Evolutionary conservation across 2,329 filamentous ascomycete genomes (phyloP), one percentile per base, ranked within the genome.

Genomic region (Thielaviopsis populi): DNA sequence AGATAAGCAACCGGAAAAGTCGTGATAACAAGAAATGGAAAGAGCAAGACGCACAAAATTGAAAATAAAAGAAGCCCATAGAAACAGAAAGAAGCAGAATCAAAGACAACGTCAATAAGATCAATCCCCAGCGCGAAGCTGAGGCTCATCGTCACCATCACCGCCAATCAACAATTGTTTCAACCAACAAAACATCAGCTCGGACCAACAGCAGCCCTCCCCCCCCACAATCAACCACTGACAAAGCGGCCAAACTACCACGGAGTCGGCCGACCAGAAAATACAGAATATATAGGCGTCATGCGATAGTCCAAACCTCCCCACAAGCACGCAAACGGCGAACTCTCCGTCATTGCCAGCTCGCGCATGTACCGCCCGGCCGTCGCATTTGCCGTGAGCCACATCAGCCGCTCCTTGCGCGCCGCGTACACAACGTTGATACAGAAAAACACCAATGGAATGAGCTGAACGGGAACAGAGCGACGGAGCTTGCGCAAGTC

Each of bases 341-440:
- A 33, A n/a, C n/a, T 37, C 53, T 56, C 53, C 27, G 17, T 30
- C 53, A 56, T 56, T 13, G 53, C 24, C 2, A 56, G 24, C 10
- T 56, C 53, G 24, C 53, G 53, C 53, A 56, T 56, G 27, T 56
- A 56, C 53, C 53, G 53, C 10, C 53, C 53, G 24, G 53, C 53
- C 53, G 24, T 13, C 2, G 53, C 27, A 19, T 56, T 56, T 37
- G 53, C 22, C 15, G 7, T 37, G 24, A 56, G 53, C 53, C 53
- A 56, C 53, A 56, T 56, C 8, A 15, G 8, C 8, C 53, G 53
- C 53, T 56, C 53, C 17, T n/a, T 56, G 5, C 24, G 30, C 27
- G 30, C 53, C 3, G 53, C 53, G 24, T 22, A 37, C n/a, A 56
- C 10, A 8, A 56, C n/a, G 30, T 33, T 56, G 17, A 8, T 10